Evolutionary conservation across 1,284 basidiomycete genomes (phyloP).

Genomic region (Erythrobasidium hasegawianum): DNA sequence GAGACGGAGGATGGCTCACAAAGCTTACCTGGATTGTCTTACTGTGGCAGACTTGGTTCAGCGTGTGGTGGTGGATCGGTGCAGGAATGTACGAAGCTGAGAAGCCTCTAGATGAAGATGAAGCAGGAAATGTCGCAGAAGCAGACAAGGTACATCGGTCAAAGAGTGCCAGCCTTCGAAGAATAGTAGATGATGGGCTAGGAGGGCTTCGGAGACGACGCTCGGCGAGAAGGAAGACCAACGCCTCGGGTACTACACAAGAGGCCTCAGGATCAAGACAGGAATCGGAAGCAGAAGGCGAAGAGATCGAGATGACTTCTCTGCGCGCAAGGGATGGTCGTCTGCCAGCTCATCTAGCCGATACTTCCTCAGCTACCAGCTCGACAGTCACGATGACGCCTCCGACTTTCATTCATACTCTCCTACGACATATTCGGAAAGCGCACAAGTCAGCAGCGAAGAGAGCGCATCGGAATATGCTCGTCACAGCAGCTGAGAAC

Average conservation of each 20-base stretch:
- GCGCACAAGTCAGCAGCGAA: constrained; percentile 21
- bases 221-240: background rate
- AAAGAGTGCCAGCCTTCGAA: constrained; percentile 11
- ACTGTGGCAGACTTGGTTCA: constrained; percentile 70
- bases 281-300: constrained; percentile 3
- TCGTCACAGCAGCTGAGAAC: constrained; percentile 25
- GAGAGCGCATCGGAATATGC: constrained; percentile 23
- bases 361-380: constrained; percentile 8
- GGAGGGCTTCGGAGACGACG: constrained; percentile 4
- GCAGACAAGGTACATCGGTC: background rate
- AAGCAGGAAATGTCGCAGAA: background rate
- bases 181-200: constrained; percentile 12
- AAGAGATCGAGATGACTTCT: constrained; percentile 23
- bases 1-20: constrained; percentile 80
- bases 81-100: constrained; percentile 69
- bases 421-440: constrained; percentile 17
- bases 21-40: constrained; percentile 79
- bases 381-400: constrained; percentile 16
- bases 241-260: background rate
- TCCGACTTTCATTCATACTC: constrained; percentile 21
- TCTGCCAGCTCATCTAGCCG: constrained; percentile 3
- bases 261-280: background rate
- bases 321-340: constrained; percentile 7
- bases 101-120: constrained; percentile 31
- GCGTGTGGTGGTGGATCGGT: constrained; percentile 69